phyloP scores from a whole-genome alignment of 208 protist genomes.

The Leishmania tropica region DNA sequence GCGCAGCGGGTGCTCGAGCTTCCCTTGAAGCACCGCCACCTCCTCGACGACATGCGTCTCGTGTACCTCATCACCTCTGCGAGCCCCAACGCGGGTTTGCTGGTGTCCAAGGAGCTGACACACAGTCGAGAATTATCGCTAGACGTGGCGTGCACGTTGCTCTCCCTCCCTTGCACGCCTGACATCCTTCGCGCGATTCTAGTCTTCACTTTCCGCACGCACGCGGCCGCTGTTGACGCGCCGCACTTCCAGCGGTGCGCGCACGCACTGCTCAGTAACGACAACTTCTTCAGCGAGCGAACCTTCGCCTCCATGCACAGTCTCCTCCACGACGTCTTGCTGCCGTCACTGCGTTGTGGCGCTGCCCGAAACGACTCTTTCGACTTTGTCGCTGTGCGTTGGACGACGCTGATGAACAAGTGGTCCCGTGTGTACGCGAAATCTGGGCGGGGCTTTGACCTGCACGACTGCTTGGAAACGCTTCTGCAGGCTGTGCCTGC shows the following conservation, averaged over 20 bases:
- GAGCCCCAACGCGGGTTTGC: constrained; percentile 13
- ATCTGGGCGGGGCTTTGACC: constrained; percentile 36
- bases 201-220: constrained; percentile 20
- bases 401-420: constrained; percentile 79
- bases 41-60: constrained; percentile 27
- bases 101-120: constrained; percentile 13
- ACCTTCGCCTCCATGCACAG: constrained; percentile 57
- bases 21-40: constrained; percentile 5
- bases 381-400: constrained; percentile 62
- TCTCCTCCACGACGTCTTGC: constrained; percentile 35
- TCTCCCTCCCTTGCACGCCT: constrained; percentile 23
- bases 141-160: constrained; percentile 22
- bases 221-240: constrained; percentile 18
- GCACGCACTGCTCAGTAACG: constrained; percentile 66
- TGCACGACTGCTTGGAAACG: constrained; percentile 40
- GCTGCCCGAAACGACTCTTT: constrained; percentile 23
- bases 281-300: constrained; percentile 63
- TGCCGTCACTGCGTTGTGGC: constrained; percentile 14
- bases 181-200: constrained; percentile 38
- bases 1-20: constrained; percentile 11
- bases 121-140: neutral
- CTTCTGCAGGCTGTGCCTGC: constrained; percentile 43
- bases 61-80: constrained; percentile 10
- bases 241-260: constrained; percentile 36
- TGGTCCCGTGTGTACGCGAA: constrained; percentile 76